phyloP scores from a whole-genome alignment of 495 filamentous ascomycete species.

The Penicillium mononematosum region DNA sequence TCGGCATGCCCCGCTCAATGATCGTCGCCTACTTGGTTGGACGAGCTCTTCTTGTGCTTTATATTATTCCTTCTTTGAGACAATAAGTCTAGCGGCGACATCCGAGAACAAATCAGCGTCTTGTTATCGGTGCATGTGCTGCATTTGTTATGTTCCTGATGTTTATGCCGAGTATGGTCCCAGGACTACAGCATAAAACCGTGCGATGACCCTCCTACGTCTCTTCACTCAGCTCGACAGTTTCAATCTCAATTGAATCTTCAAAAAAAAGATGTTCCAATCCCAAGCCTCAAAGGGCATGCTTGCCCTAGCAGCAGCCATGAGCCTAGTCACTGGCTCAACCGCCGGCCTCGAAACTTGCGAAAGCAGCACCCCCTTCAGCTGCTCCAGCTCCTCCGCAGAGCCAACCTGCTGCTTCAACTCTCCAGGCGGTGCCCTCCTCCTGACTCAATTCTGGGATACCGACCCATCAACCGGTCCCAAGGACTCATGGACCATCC shows the following conservation, averaged over 20 bases:
- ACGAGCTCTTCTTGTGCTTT: background rate
- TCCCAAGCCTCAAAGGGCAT: conserved; percentile 24
- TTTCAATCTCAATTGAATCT: background rate
- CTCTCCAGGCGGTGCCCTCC: conserved; percentile 66
- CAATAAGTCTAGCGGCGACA: conserved; percentile 17
- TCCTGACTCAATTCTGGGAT: conserved; percentile 85
- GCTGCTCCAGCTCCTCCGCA: conserved; percentile 40
- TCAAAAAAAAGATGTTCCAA: conserved; percentile 5
- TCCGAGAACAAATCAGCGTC: conserved; percentile 38
- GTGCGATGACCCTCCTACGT: background rate
- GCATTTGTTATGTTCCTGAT: conserved; percentile 19
- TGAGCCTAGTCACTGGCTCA: conserved; percentile 21
- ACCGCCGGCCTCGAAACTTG: conserved; percentile 30
- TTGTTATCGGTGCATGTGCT: conserved; percentile 39
- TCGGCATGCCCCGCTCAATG: conserved; percentile 1
- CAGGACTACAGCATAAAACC: background rate
- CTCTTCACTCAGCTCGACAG: background rate
- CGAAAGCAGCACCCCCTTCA: conserved; percentile 31
- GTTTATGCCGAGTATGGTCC: conserved; percentile 1
- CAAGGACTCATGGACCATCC: conserved; percentile 76
- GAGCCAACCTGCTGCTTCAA: conserved; percentile 74
- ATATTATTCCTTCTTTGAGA: background rate
- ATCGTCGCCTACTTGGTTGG: conserved; percentile 9
- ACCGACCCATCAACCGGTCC: conserved; percentile 61
- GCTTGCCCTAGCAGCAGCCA: conserved; percentile 30